These are phyloP conservation scores for Aegilops tauschii DNA, from an alignment of 176 grass and related monocot genomes.

Conservation along the genomic window DNA sequence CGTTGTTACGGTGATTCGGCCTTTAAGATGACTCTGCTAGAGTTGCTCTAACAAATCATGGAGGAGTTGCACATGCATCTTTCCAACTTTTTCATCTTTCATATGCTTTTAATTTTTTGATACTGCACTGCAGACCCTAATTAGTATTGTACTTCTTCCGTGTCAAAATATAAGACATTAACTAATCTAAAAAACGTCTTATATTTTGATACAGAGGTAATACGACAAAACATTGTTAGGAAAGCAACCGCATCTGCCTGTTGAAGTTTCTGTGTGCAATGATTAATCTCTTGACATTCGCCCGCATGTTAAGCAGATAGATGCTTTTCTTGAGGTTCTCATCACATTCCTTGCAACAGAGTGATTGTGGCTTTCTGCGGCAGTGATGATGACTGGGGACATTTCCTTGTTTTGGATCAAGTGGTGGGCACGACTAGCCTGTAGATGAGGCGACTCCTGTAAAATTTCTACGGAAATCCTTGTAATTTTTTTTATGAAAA, in stretches of 20 bases:
- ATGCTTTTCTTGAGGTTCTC: not conserved
- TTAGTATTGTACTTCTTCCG: too few relatives aligned
- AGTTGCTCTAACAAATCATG: not conserved
- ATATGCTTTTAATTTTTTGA: too few relatives aligned
- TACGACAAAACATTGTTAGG: not conserved
- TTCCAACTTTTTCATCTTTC: too few relatives aligned
- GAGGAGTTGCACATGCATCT: too few relatives aligned
- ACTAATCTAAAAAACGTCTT: too few relatives aligned
- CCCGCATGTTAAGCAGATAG: not conserved
- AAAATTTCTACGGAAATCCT: too few relatives aligned
- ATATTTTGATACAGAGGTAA: too few relatives aligned
- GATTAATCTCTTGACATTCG: slow-evolving; percentile 1
- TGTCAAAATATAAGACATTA: too few relatives aligned
- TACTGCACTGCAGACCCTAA: too few relatives aligned
- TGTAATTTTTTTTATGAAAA: too few relatives aligned
- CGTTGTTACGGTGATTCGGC: too few relatives aligned
- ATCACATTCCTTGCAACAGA: slow-evolving; percentile 3
- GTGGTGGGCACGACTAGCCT: not conserved
- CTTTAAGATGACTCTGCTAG: too few relatives aligned
- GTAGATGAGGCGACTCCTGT: not conserved
- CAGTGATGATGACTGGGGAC: slow-evolving; percentile 7
- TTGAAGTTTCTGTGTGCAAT: slow-evolving; percentile 9
- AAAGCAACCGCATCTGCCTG: slow-evolving; percentile 32
- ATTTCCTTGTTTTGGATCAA: not conserved
- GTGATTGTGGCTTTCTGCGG: slow-evolving; percentile 22